phyloP scores from a whole-genome alignment of 2,329 filamentous ascomycete genomes.

The Aspergillus fumigatiaffinis region DNA sequence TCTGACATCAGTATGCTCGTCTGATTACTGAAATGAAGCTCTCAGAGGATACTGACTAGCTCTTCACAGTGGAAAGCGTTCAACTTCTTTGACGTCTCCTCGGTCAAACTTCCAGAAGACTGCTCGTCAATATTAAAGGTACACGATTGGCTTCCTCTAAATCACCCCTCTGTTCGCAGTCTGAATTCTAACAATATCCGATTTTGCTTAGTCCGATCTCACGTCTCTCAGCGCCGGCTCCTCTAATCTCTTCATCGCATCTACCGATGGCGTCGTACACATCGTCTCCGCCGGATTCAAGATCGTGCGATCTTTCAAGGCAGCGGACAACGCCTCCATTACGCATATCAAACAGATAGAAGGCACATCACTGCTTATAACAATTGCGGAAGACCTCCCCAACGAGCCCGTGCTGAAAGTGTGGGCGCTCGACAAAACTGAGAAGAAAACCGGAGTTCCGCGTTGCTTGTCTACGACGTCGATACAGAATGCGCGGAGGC shows the following conservation, averaged over 20 bases:
- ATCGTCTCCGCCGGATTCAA: slow-evolving; percentile 87
- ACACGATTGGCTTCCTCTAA: slow-evolving; percentile 37
- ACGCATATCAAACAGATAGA: slow-evolving; percentile 91
- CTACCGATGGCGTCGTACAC: slow-evolving; percentile 77
- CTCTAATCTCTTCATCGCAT: slow-evolving; percentile 84
- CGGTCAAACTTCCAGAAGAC: slow-evolving; percentile 75
- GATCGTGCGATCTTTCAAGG: slow-evolving; percentile 78
- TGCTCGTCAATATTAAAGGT: slow-evolving; percentile 75
- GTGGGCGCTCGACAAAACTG: slow-evolving; percentile 92
- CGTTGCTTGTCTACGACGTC: slow-evolving; percentile 81
- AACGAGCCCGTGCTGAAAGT: slow-evolving; percentile 88
- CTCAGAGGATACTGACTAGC: slow-evolving; percentile 6
- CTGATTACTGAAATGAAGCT: background rate
- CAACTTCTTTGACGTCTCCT: slow-evolving; percentile 96
- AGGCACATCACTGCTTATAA: slow-evolving; percentile 80
- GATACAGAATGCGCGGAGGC: slow-evolving; percentile 85
- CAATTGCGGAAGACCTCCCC: slow-evolving; percentile 75
- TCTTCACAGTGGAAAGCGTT: slow-evolving; percentile 89
- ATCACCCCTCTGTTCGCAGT: background rate
- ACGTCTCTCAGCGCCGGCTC: slow-evolving; percentile 82
- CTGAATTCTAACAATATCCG: slow-evolving; percentile 1
- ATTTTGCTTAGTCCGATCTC: slow-evolving; percentile 58
- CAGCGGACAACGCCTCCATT: slow-evolving; percentile 70
- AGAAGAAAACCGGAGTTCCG: slow-evolving; percentile 88
- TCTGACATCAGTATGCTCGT: slow-evolving; percentile 37